These are phyloP conservation scores for Mrakia gelida DNA, from an alignment of 768 basidiomycete species.

Conservation along the genomic window DNA sequence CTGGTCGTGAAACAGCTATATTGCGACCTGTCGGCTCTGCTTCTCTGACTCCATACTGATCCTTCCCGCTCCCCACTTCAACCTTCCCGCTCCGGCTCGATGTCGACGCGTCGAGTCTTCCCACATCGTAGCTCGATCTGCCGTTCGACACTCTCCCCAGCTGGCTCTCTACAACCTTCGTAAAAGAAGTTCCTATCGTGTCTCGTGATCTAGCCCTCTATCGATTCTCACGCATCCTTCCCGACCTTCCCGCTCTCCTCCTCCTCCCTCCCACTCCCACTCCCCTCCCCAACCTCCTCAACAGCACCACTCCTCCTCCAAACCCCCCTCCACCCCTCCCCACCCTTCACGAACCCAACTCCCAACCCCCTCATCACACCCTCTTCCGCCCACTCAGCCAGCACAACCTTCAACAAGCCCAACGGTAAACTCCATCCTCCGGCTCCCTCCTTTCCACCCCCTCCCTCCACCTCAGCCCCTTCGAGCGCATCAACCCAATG, in stretches of 20 bases:
- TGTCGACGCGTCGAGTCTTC: no score
- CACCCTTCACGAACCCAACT: constrained; percentile 13
- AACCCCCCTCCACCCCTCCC: constrained; percentile 19
- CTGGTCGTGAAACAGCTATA: no score
- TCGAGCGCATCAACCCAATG: background rate
- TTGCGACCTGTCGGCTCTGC: no score
- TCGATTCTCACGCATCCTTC: background rate
- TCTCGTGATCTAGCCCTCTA: no score
- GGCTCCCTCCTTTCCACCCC: background rate
- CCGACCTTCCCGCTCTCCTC: background rate
- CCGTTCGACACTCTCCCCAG: no score
- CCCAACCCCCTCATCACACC: constrained; percentile 13
- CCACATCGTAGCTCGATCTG: no score
- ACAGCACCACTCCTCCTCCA: background rate
- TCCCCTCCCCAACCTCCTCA: background rate
- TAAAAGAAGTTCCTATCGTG: no score
- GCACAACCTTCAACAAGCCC: background rate
- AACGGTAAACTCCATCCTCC: background rate
- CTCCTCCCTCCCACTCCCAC: background rate
- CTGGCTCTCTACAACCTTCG: no score
- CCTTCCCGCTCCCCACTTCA: no score
- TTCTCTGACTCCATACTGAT: no score
- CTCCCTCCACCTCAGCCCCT: background rate
- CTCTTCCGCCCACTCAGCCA: constrained; percentile 10
- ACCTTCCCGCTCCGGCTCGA: no score